Base-by-base conservation (phyloP, 2,329 filamentous ascomycete species). In the Nemania sp. region DNA sequence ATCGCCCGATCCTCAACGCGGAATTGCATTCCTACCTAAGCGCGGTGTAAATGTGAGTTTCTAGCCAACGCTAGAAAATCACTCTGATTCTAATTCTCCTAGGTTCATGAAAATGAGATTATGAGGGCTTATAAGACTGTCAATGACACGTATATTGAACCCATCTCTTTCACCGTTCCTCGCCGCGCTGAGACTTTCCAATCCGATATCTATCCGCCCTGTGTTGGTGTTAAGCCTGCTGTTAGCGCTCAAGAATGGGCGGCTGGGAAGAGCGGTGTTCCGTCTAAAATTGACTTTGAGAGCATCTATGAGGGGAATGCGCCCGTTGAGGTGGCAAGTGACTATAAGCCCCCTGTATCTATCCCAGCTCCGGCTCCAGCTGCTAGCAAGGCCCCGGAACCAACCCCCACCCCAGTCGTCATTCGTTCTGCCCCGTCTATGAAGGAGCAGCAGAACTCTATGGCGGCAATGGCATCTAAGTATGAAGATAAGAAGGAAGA, bases 81-180 rank as follows among this genome's bases (percentile, higher is more conserved):
- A 11, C 18, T 38, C 38, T 26, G 22, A 53, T 57, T 57, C 70
- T 71, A 35, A 72, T 56, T 26, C 47, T 24, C 7, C 43, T 13
- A 92, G 89, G 87, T 97, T 56, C 94, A 98, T 81, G 96, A 98
- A 73, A 98, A 98, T 79, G 96, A 99, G 80, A 88, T 98, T 61
- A 94, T 97, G 86, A 91, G 94, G 73, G 94, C 92, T 51, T 99
- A 93, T 89, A 99, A 99, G 88, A 98, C 96, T 0, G 93, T 98
- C 80, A 97, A 94, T 81, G 96, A 99, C 79, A 81, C 84, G 54
- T 97, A 97, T 82, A 93, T 99, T 75, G 96, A 99, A 82, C 96
- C 96, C 47, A 92, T 99, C 77, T 97, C 96, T 1, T 99, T 99
- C 83, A 97, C 97, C 62, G 96, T 98, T 1, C 96, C 96, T 56